phyloP scores from a whole-genome alignment of 208 protist genomes.

The Histomonas meleagridis region DNA sequence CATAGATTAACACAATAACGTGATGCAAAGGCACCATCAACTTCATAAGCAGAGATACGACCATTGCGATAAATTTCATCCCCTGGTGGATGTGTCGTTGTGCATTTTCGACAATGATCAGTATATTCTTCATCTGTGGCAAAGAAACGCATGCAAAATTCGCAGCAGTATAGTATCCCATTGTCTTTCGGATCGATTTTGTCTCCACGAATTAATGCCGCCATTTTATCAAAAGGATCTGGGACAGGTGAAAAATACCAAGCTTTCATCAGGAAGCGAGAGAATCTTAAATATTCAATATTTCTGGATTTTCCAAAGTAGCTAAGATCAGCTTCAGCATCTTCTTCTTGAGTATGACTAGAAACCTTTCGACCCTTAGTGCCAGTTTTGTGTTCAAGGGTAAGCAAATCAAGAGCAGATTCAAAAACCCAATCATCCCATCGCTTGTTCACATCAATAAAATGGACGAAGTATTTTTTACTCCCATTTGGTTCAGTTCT shows the following conservation, averaged over 20 bases:
- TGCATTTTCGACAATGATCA: conserved; percentile 34
- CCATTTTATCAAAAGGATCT: neutral
- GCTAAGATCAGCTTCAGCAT: neutral
- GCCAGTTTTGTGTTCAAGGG: neutral
- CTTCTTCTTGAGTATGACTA: neutral
- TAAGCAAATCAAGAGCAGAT: neutral
- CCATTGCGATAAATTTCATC: conserved; percentile 68
- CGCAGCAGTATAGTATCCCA: conserved; percentile 3
- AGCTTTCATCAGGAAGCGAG: neutral
- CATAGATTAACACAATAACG: conserved; percentile 78
- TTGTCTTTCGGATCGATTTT: neutral
- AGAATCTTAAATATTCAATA: neutral
- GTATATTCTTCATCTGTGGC: neutral
- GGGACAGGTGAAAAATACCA: conserved; percentile 36
- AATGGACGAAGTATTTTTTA: neutral
- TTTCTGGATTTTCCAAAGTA: neutral
- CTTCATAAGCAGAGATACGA: conserved; percentile 76
- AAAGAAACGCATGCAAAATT: conserved; percentile 38
- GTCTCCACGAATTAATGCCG: neutral
- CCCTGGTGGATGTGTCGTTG: conserved; percentile 66
- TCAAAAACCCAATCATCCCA: neutral
- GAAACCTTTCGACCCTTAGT: neutral
- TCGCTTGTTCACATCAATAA: neutral
- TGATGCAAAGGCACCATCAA: conserved; percentile 50
- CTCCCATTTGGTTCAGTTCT: no score